Evolutionary conservation across 2,329 filamentous ascomycete genomes (phyloP).

Genomic region (Aspergillus versicolor): DNA sequence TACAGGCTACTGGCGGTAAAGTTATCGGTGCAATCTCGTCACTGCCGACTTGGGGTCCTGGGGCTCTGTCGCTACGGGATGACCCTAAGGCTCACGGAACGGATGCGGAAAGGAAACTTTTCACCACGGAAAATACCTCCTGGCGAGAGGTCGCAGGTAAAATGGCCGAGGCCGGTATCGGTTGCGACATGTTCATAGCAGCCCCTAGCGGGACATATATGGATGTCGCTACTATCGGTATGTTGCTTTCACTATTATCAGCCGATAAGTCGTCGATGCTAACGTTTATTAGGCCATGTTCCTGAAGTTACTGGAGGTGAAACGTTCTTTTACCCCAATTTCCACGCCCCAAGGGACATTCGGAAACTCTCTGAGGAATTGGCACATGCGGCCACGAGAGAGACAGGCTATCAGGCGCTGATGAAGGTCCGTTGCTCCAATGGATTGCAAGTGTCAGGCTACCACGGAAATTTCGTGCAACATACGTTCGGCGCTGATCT

Average conservation of each 20-base stretch:
- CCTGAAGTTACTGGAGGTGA: conserved; percentile 90
- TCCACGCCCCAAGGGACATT: conserved; percentile 80
- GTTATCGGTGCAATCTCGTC: conserved; percentile 82
- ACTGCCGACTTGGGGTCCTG: conserved; percentile 90
- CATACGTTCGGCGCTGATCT: conserved; percentile 93
- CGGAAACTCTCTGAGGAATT: conserved; percentile 83
- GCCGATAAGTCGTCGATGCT: background rate
- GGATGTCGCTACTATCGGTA: conserved; percentile 87
- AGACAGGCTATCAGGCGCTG: conserved; percentile 91
- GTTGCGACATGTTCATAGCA: conserved; percentile 91
- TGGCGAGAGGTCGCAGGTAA: conserved; percentile 86
- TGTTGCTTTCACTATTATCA: conserved; percentile 28
- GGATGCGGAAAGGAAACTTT: conserved; percentile 88
- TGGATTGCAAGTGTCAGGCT: conserved; percentile 87
- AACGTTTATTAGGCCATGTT: conserved; percentile 63
- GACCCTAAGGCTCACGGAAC: conserved; percentile 82
- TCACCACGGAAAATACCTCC: conserved; percentile 82
- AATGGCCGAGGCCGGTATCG: conserved; percentile 82
- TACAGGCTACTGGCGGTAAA: conserved; percentile 87
- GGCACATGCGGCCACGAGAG: conserved; percentile 78
- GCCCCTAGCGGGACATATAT: conserved; percentile 87
- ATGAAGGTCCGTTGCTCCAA: conserved; percentile 99
- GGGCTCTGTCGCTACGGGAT: conserved; percentile 79
- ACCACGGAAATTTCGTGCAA: conserved; percentile 95
- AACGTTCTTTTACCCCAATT: conserved; percentile 96